Percentiles rank a stretch among this genome's conserved stretches.
Conservation (phyloP, 805 yeast species). For the Wickerhamomyces queroliae region DNA sequence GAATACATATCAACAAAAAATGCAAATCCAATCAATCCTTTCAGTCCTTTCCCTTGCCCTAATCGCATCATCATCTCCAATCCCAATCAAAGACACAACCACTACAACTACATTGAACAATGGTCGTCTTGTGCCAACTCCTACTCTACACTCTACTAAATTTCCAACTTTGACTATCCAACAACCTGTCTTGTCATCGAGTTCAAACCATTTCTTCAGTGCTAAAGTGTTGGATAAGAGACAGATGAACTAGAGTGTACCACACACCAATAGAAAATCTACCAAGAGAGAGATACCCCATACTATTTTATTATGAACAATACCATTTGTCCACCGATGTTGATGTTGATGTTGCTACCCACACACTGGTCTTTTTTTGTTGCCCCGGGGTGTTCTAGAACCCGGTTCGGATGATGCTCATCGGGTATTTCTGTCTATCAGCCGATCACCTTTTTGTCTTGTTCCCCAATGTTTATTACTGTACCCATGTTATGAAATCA, state of each 20-base stretch:
- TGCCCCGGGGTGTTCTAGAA: too few species aligned
- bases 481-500: too few species aligned
- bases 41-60: neutral
- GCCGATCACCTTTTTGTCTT: too few species aligned
- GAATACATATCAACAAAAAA: neutral
- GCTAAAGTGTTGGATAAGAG: conserved; percentile 11
- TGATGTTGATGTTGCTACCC: too few species aligned
- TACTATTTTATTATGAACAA: too few species aligned
- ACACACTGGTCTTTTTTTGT: too few species aligned
- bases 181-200: conserved; percentile 1
- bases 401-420: too few species aligned
- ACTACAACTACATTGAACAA: neutral
- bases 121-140: neutral
- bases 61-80: neutral
- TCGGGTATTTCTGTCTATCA: too few species aligned
- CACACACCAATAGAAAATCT: too few species aligned
- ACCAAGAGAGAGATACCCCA: too few species aligned
- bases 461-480: too few species aligned
- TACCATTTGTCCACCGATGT: too few species aligned
- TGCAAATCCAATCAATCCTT: neutral
- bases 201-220: conserved; percentile 12
- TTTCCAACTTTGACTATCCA: conserved; percentile 4
- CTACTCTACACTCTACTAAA: neutral
- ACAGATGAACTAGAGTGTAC: conserved; percentile 7
- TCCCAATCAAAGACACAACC: neutral